A percentile compares a stretch with the other conserved stretches of the same genome.
Evolutionary conservation across 2,329 filamentous ascomycete genomes (phyloP).

Genomic region (Scortechinia acanthostroma): DNA sequence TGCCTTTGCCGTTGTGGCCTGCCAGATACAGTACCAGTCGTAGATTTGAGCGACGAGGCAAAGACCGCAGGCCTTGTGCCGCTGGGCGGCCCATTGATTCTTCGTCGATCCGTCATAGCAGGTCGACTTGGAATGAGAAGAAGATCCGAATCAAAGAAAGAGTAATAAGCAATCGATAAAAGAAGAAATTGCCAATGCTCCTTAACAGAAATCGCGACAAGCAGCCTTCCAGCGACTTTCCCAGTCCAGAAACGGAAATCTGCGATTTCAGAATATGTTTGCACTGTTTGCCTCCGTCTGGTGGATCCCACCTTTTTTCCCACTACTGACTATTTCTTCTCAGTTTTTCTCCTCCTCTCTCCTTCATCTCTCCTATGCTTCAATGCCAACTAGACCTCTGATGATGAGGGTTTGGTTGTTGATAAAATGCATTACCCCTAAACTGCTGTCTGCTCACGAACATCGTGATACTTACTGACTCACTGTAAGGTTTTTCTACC

Average conservation of each 20-base stretch:
- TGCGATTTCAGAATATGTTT: too few relatives aligned
- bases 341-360: slow-evolving; percentile 1
- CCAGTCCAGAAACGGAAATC: too few relatives aligned
- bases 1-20: not conserved
- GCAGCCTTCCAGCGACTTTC: too few relatives aligned
- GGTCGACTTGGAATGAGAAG: not conserved
- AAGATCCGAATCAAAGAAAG: not conserved
- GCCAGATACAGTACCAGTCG: not conserved
- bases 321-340: too few relatives aligned
- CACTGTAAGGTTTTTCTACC: not conserved
- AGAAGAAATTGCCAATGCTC: not conserved
- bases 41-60: not conserved
- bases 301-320: not conserved
- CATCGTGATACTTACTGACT: not conserved
- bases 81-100: slow-evolving; percentile 1
- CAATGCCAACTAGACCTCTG: not conserved
- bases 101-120: not conserved
- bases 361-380: not conserved
- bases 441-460: too few relatives aligned
- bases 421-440: too few relatives aligned
- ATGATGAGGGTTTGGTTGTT: not conserved
- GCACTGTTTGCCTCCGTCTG: not conserved
- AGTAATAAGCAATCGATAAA: too few relatives aligned
- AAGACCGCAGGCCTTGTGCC: not conserved
- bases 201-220: not conserved